These are phyloP conservation scores for Acorus calamus DNA, from an alignment of 106 monocot genomes.

Conservation along the genomic window DNA sequence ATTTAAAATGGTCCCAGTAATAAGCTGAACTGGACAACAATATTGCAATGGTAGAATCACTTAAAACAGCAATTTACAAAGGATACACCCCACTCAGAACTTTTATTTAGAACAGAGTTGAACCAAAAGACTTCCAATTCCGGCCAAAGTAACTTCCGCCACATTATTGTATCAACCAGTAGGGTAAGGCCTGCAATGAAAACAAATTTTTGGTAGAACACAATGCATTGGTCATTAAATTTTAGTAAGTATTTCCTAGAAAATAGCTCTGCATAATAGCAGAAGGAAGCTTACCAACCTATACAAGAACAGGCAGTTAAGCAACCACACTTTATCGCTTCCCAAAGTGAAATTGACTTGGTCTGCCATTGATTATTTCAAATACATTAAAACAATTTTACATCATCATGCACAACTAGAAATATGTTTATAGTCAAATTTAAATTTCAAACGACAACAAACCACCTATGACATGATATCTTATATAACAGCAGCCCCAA, in stretches of 20 bases:
- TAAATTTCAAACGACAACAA: not conserved
- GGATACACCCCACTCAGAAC: slow-evolving; percentile 99
- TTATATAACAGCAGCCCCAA: no score
- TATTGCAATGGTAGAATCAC: no score
- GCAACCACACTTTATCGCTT: slow-evolving; percentile 65
- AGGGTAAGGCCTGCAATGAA: slow-evolving; percentile 51
- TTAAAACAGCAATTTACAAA: not conserved
- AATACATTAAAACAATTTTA: not conserved
- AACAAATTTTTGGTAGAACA: not conserved
- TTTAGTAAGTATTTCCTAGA: not conserved
- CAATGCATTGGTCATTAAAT: not conserved
- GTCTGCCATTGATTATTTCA: slow-evolving; percentile 29
- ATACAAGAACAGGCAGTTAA: slow-evolving; percentile 47
- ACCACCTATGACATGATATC: not conserved
- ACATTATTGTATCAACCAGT: slow-evolving; percentile 71
- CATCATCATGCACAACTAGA: not conserved
- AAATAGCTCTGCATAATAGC: not conserved
- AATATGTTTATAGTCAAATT: not conserved
- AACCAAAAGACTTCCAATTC: slow-evolving; percentile 97
- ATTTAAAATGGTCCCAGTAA: no score
- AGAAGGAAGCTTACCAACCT: slow-evolving; percentile 32
- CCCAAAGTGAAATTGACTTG: slow-evolving; percentile 58
- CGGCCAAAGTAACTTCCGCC: slow-evolving; percentile 84
- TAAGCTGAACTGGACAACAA: no score
- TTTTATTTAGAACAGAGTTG: slow-evolving; percentile 79